Base-by-base conservation (phyloP, 2,329 filamentous ascomycete species). In the Clarireedia monteithiana region DNA sequence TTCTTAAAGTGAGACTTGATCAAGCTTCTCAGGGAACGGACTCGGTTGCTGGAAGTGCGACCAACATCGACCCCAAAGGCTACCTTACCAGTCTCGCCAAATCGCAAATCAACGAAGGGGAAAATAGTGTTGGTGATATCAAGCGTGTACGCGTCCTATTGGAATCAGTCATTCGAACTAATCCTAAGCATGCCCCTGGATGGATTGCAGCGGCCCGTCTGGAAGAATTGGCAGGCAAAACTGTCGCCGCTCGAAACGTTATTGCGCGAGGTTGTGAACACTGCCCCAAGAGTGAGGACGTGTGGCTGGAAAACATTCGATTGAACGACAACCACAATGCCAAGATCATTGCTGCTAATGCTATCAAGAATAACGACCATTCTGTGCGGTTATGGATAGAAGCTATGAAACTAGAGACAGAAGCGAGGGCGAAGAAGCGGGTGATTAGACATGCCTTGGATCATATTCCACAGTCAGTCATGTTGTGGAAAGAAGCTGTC, bases 131-230 rank as follows among this genome's bases (percentile, higher is more conserved):
- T 26, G 92, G 94, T 58, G 94, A 99, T 67, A 90, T 99, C 70
- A 95, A 96, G 68, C 87, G 94, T 71, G 94, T 95, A 17, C 84
- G 94, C 60, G 86, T 91, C 61, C 79, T 99, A 38, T 76, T 99
- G n/a, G 91, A 96, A 68, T 97, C 92, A 0, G 94, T 97, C 48
- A 95, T 96, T 70, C 95, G 94, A 73, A 96, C 92, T 6, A 99
- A 99, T 70, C 89, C 92, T 2, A 91, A 89, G 60, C 95, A 97
- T 68, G 91, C 89, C 0, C 89, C 94, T 9, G 94, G 91, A 20
- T 99, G 95, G 88, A 95, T 99, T 64, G 94, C 95, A 4, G 89
- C 94, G 3, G 91, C 92, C 15, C 84, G 94, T 66, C 73, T 99
- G 48, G 95, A 99, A 71, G 91, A 97, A 70, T 77, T 95, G 59